Conservation (phyloP, 352 stramenopile species). For the Peronosclerospora sorghi region DNA sequence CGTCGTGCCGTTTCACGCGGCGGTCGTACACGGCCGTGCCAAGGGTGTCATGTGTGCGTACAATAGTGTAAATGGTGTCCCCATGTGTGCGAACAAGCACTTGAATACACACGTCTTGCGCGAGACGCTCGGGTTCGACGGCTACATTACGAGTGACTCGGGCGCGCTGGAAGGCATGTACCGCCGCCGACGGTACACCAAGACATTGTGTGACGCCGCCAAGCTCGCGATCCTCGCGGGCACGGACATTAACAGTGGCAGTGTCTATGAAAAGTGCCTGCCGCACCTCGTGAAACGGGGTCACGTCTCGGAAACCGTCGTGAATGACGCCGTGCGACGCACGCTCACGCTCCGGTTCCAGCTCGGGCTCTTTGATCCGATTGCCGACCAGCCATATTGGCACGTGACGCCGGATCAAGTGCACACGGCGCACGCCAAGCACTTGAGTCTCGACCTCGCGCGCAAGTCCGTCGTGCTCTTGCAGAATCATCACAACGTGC, state of each 20-base stretch:
- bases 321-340: slow-evolving; percentile 47
- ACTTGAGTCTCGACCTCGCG: slow-evolving; percentile 63
- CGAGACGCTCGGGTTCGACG: slow-evolving; percentile 77
- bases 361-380: slow-evolving; percentile 86
- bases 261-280: slow-evolving; percentile 74
- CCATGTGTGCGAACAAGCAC: slow-evolving; percentile 83
- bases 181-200: slow-evolving; percentile 64
- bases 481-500: slow-evolving; percentile 73
- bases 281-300: slow-evolving; percentile 37
- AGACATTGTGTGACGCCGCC: slow-evolving; percentile 53
- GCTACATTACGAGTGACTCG: slow-evolving; percentile 94
- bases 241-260: slow-evolving; percentile 83
- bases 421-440: slow-evolving; percentile 46
- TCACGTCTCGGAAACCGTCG: slow-evolving; percentile 32
- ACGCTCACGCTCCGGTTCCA: slow-evolving; percentile 85
- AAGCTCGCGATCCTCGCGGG: slow-evolving; percentile 52
- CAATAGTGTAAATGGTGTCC: slow-evolving; percentile 91
- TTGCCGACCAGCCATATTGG: slow-evolving; percentile 76
- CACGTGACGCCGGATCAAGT: slow-evolving; percentile 60
- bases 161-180: slow-evolving; percentile 84
- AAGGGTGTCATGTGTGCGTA: slow-evolving; percentile 94
- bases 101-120: slow-evolving; percentile 68
- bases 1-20: slow-evolving; percentile 73
- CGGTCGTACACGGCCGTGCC: slow-evolving; percentile 66
- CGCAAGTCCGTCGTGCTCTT: slow-evolving; percentile 88